Evolutionary conservation across 2,329 filamentous ascomycete genomes (phyloP).

Genomic region (Madurella fahalii): DNA sequence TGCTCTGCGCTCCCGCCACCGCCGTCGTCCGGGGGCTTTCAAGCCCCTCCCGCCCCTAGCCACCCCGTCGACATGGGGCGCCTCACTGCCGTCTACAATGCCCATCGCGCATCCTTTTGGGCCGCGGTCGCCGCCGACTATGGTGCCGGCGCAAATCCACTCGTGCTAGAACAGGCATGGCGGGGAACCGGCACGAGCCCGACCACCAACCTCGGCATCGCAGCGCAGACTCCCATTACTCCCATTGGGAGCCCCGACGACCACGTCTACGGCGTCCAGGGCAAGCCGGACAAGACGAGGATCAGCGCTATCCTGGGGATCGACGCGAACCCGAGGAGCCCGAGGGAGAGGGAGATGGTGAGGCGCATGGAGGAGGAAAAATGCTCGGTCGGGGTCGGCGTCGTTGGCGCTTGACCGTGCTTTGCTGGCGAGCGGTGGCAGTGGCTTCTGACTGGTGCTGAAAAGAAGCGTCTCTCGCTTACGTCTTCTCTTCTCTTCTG

Average conservation of each 20-base stretch:
- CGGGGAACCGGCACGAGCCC: conserved; percentile 19
- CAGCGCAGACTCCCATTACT: conserved; percentile 46
- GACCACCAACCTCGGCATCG: conserved; percentile 22
- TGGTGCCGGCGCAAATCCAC: conserved; percentile 57
- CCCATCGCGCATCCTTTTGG: conserved; percentile 71
- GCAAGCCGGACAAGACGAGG: conserved; percentile 50
- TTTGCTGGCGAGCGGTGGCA: neutral
- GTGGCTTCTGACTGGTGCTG: too few species aligned
- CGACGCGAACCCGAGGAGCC: conserved; percentile 54
- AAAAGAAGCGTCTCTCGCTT: neutral
- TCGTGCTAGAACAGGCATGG: conserved; percentile 67
- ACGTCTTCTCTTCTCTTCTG: conserved; percentile 8
- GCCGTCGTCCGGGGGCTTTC: conserved; percentile 17
- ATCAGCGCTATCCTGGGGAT: conserved; percentile 61
- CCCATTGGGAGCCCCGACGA: conserved; percentile 51
- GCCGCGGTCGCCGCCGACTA: conserved; percentile 67
- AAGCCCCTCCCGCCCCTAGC: conserved; percentile 13
- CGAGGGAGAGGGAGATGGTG: conserved; percentile 54
- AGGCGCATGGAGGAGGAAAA: conserved; percentile 52
- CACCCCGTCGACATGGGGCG: conserved; percentile 59
- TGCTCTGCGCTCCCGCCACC: conserved; percentile 46
- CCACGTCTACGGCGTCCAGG: conserved; percentile 38
- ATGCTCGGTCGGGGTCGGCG: conserved; percentile 30
- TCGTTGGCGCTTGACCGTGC: conserved; percentile 30
- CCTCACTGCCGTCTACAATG: conserved; percentile 65